These are phyloP conservation scores for Naganishia kalamii DNA, from an alignment of 768 basidiomycete genomes.

Conservation along the genomic window DNA sequence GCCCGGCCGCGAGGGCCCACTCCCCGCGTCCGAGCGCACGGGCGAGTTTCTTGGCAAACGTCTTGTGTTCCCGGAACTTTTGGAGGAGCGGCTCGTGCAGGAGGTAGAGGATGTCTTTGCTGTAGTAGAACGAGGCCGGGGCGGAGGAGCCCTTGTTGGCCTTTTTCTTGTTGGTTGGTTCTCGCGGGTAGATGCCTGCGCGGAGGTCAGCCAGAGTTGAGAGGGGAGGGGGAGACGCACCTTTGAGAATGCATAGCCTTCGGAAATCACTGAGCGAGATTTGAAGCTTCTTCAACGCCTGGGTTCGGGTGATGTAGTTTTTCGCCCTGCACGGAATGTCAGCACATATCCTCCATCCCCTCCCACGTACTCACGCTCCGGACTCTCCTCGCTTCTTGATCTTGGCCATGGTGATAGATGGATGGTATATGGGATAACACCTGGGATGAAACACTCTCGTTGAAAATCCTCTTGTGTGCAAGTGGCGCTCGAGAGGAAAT, in stretches of 20 bases:
- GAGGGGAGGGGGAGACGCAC: constrained; percentile 49
- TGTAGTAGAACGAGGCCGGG: constrained; percentile 94
- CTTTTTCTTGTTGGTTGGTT: constrained; percentile 80
- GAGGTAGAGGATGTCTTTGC: constrained; percentile 95
- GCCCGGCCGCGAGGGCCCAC: constrained; percentile 87
- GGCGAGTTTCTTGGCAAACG: constrained; percentile 93
- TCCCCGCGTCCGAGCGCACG: constrained; percentile 87
- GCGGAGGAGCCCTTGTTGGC: constrained; percentile 98
- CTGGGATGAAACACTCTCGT: background rate
- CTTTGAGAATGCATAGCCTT: constrained; percentile 93
- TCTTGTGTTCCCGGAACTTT: constrained; percentile 93
- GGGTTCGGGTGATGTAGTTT: constrained; percentile 67
- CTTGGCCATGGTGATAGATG: constrained; percentile 43
- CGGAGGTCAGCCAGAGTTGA: constrained; percentile 1
- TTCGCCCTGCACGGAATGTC: constrained; percentile 38
- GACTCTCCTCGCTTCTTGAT: constrained; percentile 48
- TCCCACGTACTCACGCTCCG: constrained; percentile 43
- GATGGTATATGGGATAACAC: background rate
- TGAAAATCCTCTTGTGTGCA: background rate
- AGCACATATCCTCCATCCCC: background rate
- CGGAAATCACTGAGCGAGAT: constrained; percentile 95
- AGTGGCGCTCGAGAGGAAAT: background rate
- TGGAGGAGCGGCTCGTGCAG: constrained; percentile 91
- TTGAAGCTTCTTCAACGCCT: constrained; percentile 90
- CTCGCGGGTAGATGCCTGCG: constrained; percentile 91